Evolutionary conservation across 2,329 filamentous ascomycete species (phyloP), one percentile per base, ranked within the genome.

Genomic region (Aspergillus sclerotialis): DNA sequence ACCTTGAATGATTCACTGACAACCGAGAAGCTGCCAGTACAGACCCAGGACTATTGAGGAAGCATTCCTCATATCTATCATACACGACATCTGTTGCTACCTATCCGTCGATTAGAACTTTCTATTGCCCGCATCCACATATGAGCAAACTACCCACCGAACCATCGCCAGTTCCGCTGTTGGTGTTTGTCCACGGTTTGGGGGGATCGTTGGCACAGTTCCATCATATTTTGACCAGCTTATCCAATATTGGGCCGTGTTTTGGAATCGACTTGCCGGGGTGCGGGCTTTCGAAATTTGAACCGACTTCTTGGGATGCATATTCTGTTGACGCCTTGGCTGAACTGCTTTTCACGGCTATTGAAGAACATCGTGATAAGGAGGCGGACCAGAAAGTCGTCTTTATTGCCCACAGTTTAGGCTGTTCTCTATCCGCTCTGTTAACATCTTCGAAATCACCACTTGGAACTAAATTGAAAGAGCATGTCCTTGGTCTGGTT

Each of bases 141-240:
- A 78, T 81, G n/a, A 76, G 80, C 39, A 84, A 92, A 57, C 72
- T 96, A 4, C 87, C 86, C 3, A 73, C 69, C 27, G 72, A 79
- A 41, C 84, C 86, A 1, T 72, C 75, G 1, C 80, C 84, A 0
- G 64, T 95, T 8, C 92, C 92, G 1, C 66, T 98, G 7, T 67
- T 96, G 3, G 88, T 96, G 28, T 94, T 93, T 55, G 72, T 96
- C 37, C 92, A 96, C 53, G 92, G 92, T 2, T 72, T 96, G 7
- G 92, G 90, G n/a, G 92, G 92, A 31, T 94, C 86, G 1, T 75
- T 88, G 15, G 82, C 87, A 8, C 92, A 96, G 54, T 96, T 95
- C 55, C 75, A 85, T 36, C 78, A 84, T 18, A 66, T 96, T 4
- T 65, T 96, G 11, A 82, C 78, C 13, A 92, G 85, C 58, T 70